Evolutionary conservation across 1,284 basidiomycete species (phyloP).

Genomic region (Inonotus obliquus): DNA sequence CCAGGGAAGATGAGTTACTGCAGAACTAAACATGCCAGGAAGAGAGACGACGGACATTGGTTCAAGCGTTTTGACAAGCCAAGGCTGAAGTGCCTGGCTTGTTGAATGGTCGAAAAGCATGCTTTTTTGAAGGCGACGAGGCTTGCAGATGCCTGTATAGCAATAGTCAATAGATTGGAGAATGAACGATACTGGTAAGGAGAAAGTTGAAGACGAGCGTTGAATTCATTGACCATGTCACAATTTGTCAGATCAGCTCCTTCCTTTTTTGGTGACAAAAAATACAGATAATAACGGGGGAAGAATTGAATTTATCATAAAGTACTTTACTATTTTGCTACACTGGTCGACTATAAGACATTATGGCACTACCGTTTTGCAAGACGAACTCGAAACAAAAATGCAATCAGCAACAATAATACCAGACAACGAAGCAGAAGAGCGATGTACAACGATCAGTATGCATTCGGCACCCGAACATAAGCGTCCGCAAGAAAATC

Average conservation of each 20-base stretch:
- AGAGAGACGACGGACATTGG: conserved; percentile 61
- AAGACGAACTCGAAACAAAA: not conserved
- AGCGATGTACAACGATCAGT: not conserved
- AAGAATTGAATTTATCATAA: conserved; percentile 7
- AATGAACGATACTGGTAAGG: not conserved
- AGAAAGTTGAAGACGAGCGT: not conserved
- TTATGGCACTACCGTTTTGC: conserved; percentile 12
- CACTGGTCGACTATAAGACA: conserved; percentile 13
- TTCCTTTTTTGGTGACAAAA: not conserved
- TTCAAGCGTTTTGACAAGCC: conserved; percentile 81
- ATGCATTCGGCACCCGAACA: conserved; percentile 5
- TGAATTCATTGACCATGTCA: not conserved
- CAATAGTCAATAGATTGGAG: not conserved
- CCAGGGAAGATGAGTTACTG: conserved; percentile 20
- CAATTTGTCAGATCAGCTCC: not conserved
- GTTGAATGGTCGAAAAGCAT: conserved; percentile 18
- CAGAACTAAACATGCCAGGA: conserved; percentile 8
- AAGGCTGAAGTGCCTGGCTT: conserved; percentile 29
- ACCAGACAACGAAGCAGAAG: not conserved
- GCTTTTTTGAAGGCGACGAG: not conserved
- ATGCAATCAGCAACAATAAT: not conserved
- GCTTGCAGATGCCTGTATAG: not conserved
- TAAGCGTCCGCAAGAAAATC: conserved; percentile 1
- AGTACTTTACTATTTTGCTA: conserved; percentile 18
- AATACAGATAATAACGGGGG: not conserved